These are phyloP conservation scores for Suillus bovinus DNA, from an alignment of 768 basidiomycete species.

Conservation along the genomic window DNA sequence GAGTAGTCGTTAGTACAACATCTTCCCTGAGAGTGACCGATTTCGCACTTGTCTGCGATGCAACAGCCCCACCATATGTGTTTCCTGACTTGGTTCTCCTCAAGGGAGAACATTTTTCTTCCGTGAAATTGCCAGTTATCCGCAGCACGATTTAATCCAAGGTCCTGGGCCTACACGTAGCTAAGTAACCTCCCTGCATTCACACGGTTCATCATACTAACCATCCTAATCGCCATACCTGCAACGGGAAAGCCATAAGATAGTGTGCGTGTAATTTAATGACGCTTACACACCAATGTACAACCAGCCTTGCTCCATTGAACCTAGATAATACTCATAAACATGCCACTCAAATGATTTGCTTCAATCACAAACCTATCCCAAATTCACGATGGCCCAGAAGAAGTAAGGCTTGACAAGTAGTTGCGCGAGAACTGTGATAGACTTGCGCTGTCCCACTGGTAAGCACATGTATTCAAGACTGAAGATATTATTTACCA, in stretches of 20 bases:
- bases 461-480: constrained; percentile 1
- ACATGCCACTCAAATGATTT: constrained; percentile 15
- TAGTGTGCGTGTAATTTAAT: not conserved
- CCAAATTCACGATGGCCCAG: constrained; percentile 86
- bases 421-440: constrained; percentile 68
- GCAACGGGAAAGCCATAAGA: constrained; percentile 11
- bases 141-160: constrained; percentile 79
- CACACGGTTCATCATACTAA: constrained; percentile 25
- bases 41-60: constrained; percentile 62
- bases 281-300: constrained; percentile 55
- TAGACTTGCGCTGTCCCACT: constrained; percentile 53
- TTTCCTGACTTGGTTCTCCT: constrained; percentile 69
- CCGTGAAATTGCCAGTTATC: constrained; percentile 71
- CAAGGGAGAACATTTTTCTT: constrained; percentile 56
- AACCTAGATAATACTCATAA: constrained; percentile 31
- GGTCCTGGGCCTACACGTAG: constrained; percentile 62
- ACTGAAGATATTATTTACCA: constrained; percentile 39
- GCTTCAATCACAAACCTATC: constrained; percentile 49
- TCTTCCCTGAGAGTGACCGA: constrained; percentile 10
- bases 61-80: constrained; percentile 84
- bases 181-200: constrained; percentile 9
- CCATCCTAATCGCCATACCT: constrained; percentile 80
- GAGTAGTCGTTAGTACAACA: constrained; percentile 10
- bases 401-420: constrained; percentile 79
- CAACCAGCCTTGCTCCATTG: constrained; percentile 86